phyloP scores from a whole-genome alignment of 768 basidiomycete genomes.

The Grammothele lineata region DNA sequence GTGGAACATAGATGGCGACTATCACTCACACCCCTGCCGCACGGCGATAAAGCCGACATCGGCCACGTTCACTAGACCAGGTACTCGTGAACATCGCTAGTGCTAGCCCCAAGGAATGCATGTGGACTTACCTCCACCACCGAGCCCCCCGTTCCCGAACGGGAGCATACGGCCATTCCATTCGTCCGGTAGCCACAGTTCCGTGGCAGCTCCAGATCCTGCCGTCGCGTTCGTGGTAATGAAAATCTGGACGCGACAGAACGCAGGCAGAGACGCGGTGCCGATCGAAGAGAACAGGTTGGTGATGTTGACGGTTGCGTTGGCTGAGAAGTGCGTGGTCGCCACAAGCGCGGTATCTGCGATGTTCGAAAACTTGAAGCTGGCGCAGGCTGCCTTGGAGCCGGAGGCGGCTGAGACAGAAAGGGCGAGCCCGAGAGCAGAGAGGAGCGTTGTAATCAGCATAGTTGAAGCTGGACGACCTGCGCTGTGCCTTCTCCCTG shows the following conservation, averaged over 20 bases:
- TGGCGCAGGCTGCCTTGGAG: not conserved
- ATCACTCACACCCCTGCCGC: constrained; percentile 11
- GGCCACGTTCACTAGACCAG: no score
- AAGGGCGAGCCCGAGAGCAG: no score
- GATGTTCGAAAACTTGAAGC: constrained; percentile 1
- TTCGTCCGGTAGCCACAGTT: constrained; percentile 27
- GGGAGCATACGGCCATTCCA: constrained; percentile 25
- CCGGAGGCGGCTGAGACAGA: not conserved
- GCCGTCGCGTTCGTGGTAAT: constrained; percentile 21
- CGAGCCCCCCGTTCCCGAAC: constrained; percentile 24
- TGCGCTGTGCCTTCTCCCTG: no score
- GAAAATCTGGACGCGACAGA: constrained; percentile 21
- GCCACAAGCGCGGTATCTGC: not conserved
- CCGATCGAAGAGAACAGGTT: constrained; percentile 16
- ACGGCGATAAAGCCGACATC: not conserved
- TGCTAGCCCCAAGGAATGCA: no score
- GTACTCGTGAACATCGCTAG: not conserved
- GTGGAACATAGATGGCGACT: not conserved
- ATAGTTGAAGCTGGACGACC: no score
- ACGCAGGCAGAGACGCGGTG: constrained; percentile 13
- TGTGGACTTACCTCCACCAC: constrained; percentile 18
- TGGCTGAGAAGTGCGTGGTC: constrained; percentile 11
- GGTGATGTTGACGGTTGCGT: constrained; percentile 13
- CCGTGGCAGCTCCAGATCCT: constrained; percentile 13
- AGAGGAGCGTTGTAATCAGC: no score